Evolutionary conservation across 805 yeast genomes (phyloP), one percentile per base, ranked within the genome.

Genomic region (Barnettozyma botsteinii): DNA sequence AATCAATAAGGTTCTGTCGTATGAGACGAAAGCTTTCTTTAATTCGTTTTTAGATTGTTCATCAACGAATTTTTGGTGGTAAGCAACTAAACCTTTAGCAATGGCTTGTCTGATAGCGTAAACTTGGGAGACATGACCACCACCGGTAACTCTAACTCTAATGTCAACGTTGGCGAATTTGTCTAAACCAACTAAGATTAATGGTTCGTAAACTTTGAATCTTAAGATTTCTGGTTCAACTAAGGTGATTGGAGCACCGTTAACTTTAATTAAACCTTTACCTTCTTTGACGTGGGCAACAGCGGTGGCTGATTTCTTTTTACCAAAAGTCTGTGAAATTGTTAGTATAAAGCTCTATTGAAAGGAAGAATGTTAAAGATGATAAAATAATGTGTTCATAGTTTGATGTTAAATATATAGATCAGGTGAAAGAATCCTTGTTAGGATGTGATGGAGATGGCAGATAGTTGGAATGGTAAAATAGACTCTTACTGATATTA

Each of bases 61-160:
- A 67, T 93, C 98, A 66, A 93, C 97, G 77, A 72, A 93, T 78
- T 93, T 93, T 77, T 94, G 98, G 77, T 91, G 94, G 88, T 86
- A 93, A 69, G 98, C 98, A 72, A 93, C 85, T 69, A 93, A 81
- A 73, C 98, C 98, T 81, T 93, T 93, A 66, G 98, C 98, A 72
- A 93, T 86, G 57, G 98, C 98, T 72, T 93, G 98, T 81, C 98
- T 91, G 76, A 93, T 93, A 61, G 98, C 98, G 80, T 93, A 93
- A 59, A 93, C 95, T 81, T 93, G 98, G 56, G 98, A 91, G 60
- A 91, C 97, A 84, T 93, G 98, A 79, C 98, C 98, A 88, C 98
- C 98, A 75, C 98, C 98, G 69, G 96, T 81, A 68, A 93, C 98
- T 74, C 93, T 83, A 69, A 93, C 94, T 80, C 98, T 91, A 77